phyloP scores from a whole-genome alignment of 768 basidiomycete species.

The Suillus alpinus region DNA sequence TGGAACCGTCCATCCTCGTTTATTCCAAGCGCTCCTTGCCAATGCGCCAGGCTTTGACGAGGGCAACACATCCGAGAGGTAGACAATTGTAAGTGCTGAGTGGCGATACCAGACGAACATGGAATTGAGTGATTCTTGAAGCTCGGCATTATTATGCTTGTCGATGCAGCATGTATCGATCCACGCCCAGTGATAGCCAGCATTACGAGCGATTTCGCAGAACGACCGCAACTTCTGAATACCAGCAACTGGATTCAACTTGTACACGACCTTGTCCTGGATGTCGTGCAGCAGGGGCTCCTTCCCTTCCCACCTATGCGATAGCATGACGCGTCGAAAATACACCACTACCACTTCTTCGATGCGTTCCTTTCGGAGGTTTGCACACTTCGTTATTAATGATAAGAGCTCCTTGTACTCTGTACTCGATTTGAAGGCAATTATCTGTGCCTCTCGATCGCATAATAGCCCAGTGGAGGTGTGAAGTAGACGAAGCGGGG shows the following conservation, averaged over 20 bases:
- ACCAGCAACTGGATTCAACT: neutral
- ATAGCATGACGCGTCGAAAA: too few relatives aligned
- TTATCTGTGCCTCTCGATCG: neutral
- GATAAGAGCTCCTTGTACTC: neutral
- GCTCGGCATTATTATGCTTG: too few relatives aligned
- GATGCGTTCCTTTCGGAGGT: neutral
- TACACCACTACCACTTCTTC: too few relatives aligned
- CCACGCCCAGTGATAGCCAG: neutral
- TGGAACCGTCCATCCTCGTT: neutral
- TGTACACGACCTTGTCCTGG: too few relatives aligned
- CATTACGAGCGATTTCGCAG: neutral
- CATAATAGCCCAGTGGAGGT: neutral
- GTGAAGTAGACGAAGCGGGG: neutral
- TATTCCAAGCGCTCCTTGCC: neutral
- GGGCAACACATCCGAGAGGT: neutral
- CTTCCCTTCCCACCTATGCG: too few relatives aligned
- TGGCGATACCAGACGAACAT: too few relatives aligned
- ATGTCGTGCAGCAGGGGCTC: too few relatives aligned
- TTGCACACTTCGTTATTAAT: neutral
- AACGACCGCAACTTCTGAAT: neutral
- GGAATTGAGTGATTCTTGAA: too few relatives aligned
- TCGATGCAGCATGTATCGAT: too few relatives aligned
- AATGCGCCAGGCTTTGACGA: neutral
- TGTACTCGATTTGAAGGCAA: neutral
- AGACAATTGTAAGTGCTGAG: too few relatives aligned